Conservation (phyloP, 495 filamentous ascomycete genomes). For the Aspergillus ellipticus region DNA sequence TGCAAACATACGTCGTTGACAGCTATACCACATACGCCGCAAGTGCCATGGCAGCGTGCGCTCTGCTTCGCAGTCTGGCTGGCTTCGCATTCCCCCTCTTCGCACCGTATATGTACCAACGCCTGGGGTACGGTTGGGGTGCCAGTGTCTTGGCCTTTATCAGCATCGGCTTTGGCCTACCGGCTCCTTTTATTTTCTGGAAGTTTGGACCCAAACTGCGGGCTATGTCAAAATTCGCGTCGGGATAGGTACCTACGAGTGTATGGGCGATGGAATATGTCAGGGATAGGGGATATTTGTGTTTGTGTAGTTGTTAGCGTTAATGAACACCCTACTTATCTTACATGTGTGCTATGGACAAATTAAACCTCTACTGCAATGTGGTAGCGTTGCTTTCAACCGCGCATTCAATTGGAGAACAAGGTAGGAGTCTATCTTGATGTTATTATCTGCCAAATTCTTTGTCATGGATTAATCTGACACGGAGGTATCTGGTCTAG, state of each 20-base stretch:
- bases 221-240: not conserved
- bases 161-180: not conserved
- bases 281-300: not conserved
- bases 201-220: not conserved
- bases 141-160: slow-evolving; percentile 35
- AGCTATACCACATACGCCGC: slow-evolving; percentile 70
- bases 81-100: slow-evolving; percentile 76
- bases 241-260: not conserved
- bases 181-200: slow-evolving; percentile 3
- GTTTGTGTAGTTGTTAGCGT: not conserved
- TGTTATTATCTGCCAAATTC: too few relatives aligned
- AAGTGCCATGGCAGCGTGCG: slow-evolving; percentile 60
- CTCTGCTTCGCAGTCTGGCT: slow-evolving; percentile 59
- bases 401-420: too few relatives aligned
- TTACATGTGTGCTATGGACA: too few relatives aligned
- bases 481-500: too few relatives aligned
- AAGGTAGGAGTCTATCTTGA: too few relatives aligned
- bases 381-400: too few relatives aligned
- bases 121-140: slow-evolving; percentile 56
- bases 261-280: not conserved
- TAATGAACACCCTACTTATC: too few relatives aligned
- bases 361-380: too few relatives aligned
- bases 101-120: slow-evolving; percentile 56
- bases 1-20: slow-evolving; percentile 38
- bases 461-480: too few relatives aligned